Evolutionary conservation across 805 yeast species (phyloP), one percentile per base, ranked within the genome.

Genomic region (Lipomyces yamanashiensis): DNA sequence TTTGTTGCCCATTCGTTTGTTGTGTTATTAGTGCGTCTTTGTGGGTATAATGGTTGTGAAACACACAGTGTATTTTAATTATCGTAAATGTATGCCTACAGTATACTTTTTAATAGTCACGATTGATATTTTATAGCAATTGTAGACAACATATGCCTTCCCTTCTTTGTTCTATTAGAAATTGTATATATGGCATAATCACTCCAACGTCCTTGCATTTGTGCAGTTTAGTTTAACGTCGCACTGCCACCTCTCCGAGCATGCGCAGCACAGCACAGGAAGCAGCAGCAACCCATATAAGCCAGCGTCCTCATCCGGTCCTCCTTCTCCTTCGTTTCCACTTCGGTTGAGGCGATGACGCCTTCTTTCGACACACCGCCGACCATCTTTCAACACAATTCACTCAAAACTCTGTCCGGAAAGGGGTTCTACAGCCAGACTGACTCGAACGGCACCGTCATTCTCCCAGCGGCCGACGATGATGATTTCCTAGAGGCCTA

Each of bases 351-450:
- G 56, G 52, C 55, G 41, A 50, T 49, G 61, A 39, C 54, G 33
- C 51, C 61, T 44, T 58, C 61, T 21, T 23, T 58, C 15, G 55
- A 58, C 40, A 15, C 55, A 19, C 40, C 61, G 36, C 41, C 51
- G 48, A 19, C 50, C n/a, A 56, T 51, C 43, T 52, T 23, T 23
- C 45, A 21, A n/a, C 61, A 51, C 23, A 17, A 51, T 19, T 44
- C 33, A 33, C 34, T 45, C n/a, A 45, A 45, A 21, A 9, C 50
- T 9, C 34, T 45, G 7, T 9, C 47, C n/a, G 21, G 47, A n/a
- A n/a, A 43, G 6, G 47, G 47, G 10, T 43, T 45, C 34, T 45
- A 45, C 50, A 21, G 50, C 50, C 34, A 21, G 50, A 23, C 50
- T 19, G 50, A 45, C 50, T 17, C 50, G 34, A 45, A 45, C 50